Conservation (phyloP, 2,329 filamentous ascomycete species). For the Xylaria sp. region DNA sequence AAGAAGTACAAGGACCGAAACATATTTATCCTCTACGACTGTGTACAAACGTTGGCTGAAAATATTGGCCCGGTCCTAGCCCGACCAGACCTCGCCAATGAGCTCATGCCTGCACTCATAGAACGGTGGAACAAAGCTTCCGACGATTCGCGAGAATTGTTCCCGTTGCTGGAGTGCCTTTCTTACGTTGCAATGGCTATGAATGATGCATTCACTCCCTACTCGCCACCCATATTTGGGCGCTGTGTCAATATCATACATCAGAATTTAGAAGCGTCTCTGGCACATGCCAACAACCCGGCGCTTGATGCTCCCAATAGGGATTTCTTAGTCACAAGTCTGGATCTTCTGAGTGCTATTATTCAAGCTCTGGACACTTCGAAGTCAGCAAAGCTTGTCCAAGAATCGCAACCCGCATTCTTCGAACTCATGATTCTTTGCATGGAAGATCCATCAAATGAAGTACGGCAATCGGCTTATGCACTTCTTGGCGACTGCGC, state of each 20-base stretch:
- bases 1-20: conserved; percentile 97
- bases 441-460: conserved; percentile 90
- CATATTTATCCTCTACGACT: conserved; percentile 99
- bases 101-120: conserved; percentile 94
- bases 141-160: conserved; percentile 92
- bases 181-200: conserved; percentile 93
- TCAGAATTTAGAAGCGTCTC: conserved; percentile 84
- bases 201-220: conserved; percentile 83
- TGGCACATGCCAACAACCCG: conserved; percentile 75
- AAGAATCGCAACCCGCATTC: conserved; percentile 80
- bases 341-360: conserved; percentile 92
- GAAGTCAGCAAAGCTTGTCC: conserved; percentile 81
- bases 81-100: conserved; percentile 80
- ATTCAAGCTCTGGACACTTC: conserved; percentile 85
- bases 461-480: conserved; percentile 96
- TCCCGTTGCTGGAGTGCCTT: conserved; percentile 94
- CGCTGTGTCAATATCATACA: conserved; percentile 93
- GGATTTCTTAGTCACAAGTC: conserved; percentile 94
- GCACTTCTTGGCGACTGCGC: conserved; percentile 94
- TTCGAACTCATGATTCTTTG: conserved; percentile 92
- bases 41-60: conserved; percentile 95
- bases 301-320: conserved; percentile 86
- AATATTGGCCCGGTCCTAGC: conserved; percentile 85
- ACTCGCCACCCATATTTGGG: conserved; percentile 85
- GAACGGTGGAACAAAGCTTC: conserved; percentile 86